Conservation (phyloP, 2,329 filamentous ascomycete species). For the Cladophialophora yegresii region DNA sequence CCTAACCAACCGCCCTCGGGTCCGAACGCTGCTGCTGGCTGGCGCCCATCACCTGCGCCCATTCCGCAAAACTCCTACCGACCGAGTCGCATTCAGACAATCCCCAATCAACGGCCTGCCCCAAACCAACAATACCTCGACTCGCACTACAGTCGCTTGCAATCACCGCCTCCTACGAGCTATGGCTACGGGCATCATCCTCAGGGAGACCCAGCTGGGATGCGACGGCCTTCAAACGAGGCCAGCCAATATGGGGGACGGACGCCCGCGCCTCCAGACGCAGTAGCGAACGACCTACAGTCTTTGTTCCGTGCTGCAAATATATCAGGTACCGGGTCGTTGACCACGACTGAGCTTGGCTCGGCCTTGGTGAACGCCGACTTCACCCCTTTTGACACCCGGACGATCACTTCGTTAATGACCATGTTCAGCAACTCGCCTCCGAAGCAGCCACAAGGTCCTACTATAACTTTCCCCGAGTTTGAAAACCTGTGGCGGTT, state of each 20-base stretch:
- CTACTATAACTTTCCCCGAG: slow-evolving; percentile 92
- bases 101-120: slow-evolving; percentile 25
- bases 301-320: slow-evolving; percentile 90
- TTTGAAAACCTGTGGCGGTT: slow-evolving; percentile 98
- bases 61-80: slow-evolving; percentile 22
- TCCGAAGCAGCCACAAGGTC: slow-evolving; percentile 43
- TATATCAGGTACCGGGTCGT: slow-evolving; percentile 71
- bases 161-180: slow-evolving; percentile 49
- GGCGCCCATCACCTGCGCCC: slow-evolving; percentile 36
- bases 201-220: slow-evolving; percentile 14
- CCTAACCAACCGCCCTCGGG: slow-evolving; percentile 38
- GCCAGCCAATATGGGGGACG: slow-evolving; percentile 38
- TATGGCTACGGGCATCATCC: slow-evolving; percentile 54
- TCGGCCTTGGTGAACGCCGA: slow-evolving; percentile 94
- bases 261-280: slow-evolving; percentile 45
- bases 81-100: slow-evolving; percentile 27
- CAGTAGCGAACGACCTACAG: slow-evolving; percentile 65
- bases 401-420: slow-evolving; percentile 98
- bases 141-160: slow-evolving; percentile 36
- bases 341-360: slow-evolving; percentile 83
- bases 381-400: slow-evolving; percentile 87
- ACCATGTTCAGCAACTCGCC: slow-evolving; percentile 72
- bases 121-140: slow-evolving; percentile 29
- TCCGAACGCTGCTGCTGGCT: slow-evolving; percentile 24
- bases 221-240: slow-evolving; percentile 47